These are phyloP conservation scores for Chaetomiaceae sp. DNA, from an alignment of 2,329 filamentous ascomycete genomes.

Conservation along the genomic window DNA sequence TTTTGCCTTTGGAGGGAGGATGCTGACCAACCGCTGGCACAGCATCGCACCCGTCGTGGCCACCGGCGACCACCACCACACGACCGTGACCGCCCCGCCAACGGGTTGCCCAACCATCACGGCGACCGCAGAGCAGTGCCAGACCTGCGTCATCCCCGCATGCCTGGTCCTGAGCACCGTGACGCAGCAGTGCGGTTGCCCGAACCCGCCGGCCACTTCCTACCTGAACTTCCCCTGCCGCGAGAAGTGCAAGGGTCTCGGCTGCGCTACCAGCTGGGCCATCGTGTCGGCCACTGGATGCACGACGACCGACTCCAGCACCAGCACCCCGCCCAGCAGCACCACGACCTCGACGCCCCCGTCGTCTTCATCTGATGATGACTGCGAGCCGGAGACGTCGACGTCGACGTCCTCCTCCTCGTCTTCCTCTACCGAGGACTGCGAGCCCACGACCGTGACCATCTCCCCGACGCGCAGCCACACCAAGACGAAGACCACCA, in stretches of 20 bases:
- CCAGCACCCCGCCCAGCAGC: background rate
- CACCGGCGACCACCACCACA: background rate
- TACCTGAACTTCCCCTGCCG: constrained; percentile 19
- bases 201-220: constrained; percentile 13
- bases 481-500: background rate
- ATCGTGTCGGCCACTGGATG: constrained; percentile 13
- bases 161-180: constrained; percentile 20
- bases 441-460: background rate
- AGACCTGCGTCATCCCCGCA: constrained; percentile 16
- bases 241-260: constrained; percentile 17
- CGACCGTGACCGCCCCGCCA: background rate
- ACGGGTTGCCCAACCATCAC: constrained; percentile 23
- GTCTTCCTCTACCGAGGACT: background rate
- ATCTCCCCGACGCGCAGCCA: background rate
- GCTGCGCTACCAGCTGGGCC: constrained; percentile 17
- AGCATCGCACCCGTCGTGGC: constrained; percentile 7
- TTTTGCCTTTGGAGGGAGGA: too few species aligned
- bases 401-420: background rate
- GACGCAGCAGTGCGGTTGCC: constrained; percentile 22
- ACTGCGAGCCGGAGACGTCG: background rate
- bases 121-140: constrained; percentile 19
- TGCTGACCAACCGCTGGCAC: too few species aligned
- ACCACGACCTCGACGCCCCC: background rate
- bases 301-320: background rate
- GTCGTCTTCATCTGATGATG: background rate